Base-by-base conservation (phyloP, 164 flowering plant species). In the Cinnamomum chago region DNA sequence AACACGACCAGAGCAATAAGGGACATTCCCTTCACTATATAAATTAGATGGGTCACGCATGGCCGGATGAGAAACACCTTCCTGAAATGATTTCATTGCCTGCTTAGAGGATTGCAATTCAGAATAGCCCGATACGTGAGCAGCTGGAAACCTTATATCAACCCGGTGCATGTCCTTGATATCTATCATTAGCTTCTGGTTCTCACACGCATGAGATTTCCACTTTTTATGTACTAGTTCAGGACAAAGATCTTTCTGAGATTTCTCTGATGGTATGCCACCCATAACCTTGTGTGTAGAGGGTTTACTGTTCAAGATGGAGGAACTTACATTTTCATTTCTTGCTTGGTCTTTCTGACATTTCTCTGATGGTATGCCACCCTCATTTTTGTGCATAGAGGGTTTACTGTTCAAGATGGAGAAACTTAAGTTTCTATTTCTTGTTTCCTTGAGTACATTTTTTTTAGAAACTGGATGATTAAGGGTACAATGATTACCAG, bases 361-460 rank as follows among this genome's bases (percentile, higher is more conserved):
- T 65, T 77, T 77, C 30, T 58, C 72, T 40, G 67, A 68, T 71
- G 62, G 47, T 71, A 50, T 23, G 20, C 66, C 71, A 62, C 71
- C 76, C 40, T 52, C 33, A 51, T 67, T 62, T 35, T 58, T 81
- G 9, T 50, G 20, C 27, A 22, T 72, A 69, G 50, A 24, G 27
- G 30, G 71, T 35, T 73, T 70, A 58, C 51, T 60, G 76, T 78
- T 78, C 33, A 68, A 23, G 24, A 58, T 9, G n/a, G 62, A 1
- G 74, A 14, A 17, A 5, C 72, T 76, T 50, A 74, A 23, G 62
- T 40, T 82, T 35, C 15, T 20, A 28, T 28, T 70, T n/a, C 52
- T 71, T 62, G 77, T 69, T 76, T 70, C 75, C 74, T 65, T 73
- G 52, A 76, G 64, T 15, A 51, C 18, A 70, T 30, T 77, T 27